These are phyloP conservation scores for Hyaloscypha hepaticicola DNA, from an alignment of 495 filamentous ascomycete genomes.

Conservation along the genomic window DNA sequence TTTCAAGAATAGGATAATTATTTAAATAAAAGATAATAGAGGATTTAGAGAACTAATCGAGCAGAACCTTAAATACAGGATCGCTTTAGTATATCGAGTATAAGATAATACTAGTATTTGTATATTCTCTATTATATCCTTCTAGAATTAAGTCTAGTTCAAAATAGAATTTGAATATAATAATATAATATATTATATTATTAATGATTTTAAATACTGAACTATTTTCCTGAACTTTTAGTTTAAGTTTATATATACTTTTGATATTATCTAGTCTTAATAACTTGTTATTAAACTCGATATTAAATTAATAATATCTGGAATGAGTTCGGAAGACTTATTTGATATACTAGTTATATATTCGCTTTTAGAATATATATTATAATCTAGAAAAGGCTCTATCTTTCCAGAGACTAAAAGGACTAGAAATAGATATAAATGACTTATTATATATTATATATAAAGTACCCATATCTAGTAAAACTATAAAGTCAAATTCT, in stretches of 20 bases:
- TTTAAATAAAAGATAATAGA: conserved; percentile 13
- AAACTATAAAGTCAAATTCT: conserved; percentile 35
- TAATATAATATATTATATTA: conserved; percentile 10
- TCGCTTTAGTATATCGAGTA: conserved; percentile 1
- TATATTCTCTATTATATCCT: conserved; percentile 6
- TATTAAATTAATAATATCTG: conserved; percentile 14
- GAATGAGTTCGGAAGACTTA: conserved; percentile 11
- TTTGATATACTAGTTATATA: conserved; percentile 6
- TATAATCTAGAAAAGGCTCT: conserved; percentile 10
- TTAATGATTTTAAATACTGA: conserved; percentile 11
- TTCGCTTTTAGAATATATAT: conserved; percentile 9
- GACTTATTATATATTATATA: neutral
- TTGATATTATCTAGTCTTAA: neutral
- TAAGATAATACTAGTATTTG: conserved; percentile 2
- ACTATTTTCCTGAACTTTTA: conserved; percentile 6
- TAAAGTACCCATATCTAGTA: conserved; percentile 37
- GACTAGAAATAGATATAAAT: neutral
- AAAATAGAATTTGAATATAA: conserved; percentile 16
- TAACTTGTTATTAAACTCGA: conserved; percentile 3
- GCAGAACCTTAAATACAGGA: neutral
- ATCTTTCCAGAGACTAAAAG: conserved; percentile 11
- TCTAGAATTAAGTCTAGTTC: conserved; percentile 7
- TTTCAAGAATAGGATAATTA: conserved; percentile 7
- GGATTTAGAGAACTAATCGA: no score
- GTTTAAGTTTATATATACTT: conserved; percentile 6